Evolutionary conservation across 1,284 basidiomycete species (phyloP).

Genomic region (Schizophyllum amplum): DNA sequence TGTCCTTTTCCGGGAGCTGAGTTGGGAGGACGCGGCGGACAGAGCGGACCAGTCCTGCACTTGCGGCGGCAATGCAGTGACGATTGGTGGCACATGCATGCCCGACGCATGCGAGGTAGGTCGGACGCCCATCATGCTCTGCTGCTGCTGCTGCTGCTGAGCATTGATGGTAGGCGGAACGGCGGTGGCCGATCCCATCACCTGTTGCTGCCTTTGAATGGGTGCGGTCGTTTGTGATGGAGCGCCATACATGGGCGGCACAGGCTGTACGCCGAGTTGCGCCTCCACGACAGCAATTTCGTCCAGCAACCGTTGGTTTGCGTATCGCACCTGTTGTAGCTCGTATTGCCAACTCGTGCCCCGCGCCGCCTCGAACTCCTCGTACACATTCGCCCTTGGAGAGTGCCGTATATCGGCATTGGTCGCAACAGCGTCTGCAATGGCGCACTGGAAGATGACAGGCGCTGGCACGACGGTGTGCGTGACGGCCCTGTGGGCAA

Average conservation of each 20-base stretch:
- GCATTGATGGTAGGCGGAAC: no score
- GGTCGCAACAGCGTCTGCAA: constrained; percentile 3
- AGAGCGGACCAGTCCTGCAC: background rate
- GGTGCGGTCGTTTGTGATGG: no score
- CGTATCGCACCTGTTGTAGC: constrained; percentile 74
- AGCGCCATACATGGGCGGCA: background rate
- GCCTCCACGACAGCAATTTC: constrained; percentile 56
- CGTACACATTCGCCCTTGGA: constrained; percentile 49
- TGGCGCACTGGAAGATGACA: constrained; percentile 25
- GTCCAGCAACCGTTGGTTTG: constrained; percentile 65
- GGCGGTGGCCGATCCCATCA: no score
- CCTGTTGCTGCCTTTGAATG: no score
- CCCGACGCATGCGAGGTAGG: background rate
- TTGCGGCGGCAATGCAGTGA: background rate
- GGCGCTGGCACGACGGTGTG: constrained; percentile 23
- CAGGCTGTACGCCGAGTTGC: background rate
- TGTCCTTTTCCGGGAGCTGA: background rate
- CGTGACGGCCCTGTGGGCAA: constrained; percentile 6
- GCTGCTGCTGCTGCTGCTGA: background rate
- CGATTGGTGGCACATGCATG: background rate
- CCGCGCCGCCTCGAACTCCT: constrained; percentile 58
- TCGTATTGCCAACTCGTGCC: constrained; percentile 89
- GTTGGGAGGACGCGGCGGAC: background rate
- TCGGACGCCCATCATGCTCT: background rate
- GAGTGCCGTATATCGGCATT: constrained; percentile 18